Conservation (phyloP, 1,284 basidiomycete genomes). For the Ustilago lituana region DNA sequence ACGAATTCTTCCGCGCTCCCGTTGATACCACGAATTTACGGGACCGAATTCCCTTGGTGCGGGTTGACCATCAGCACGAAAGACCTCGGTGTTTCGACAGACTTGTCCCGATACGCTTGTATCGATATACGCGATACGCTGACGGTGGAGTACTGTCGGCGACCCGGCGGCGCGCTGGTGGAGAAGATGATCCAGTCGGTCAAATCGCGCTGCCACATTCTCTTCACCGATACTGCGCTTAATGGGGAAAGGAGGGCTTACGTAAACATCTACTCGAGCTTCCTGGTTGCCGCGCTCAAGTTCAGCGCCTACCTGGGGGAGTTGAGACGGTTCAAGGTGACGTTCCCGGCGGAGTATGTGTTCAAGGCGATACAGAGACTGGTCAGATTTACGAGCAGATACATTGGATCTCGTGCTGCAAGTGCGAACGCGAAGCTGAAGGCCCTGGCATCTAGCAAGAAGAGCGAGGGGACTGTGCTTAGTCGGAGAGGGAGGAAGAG, state of each 20-base stretch:
- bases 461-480: background rate
- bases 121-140: slow-evolving; percentile 66
- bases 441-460: background rate
- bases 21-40: slow-evolving; percentile 59
- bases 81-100: slow-evolving; percentile 53
- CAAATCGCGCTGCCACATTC: slow-evolving; percentile 71
- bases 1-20: background rate
- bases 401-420: slow-evolving; percentile 22
- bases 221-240: slow-evolving; percentile 80
- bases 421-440: slow-evolving; percentile 17
- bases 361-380: slow-evolving; percentile 24
- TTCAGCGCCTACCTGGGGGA: slow-evolving; percentile 79
- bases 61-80: slow-evolving; percentile 53
- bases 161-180: slow-evolving; percentile 58
- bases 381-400: slow-evolving; percentile 31
- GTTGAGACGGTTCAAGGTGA: slow-evolving; percentile 71
- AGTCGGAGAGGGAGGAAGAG: background rate
- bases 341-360: slow-evolving; percentile 17
- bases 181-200: slow-evolving; percentile 61
- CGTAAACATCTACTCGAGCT: slow-evolving; percentile 85
- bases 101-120: slow-evolving; percentile 40
- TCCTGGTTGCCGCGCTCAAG: slow-evolving; percentile 86
- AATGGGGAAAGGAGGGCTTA: slow-evolving; percentile 76
- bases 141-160: slow-evolving; percentile 60
- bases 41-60: slow-evolving; percentile 62